Conservation (phyloP, 306 rosid genomes). For the Albizia julibrissin region DNA sequence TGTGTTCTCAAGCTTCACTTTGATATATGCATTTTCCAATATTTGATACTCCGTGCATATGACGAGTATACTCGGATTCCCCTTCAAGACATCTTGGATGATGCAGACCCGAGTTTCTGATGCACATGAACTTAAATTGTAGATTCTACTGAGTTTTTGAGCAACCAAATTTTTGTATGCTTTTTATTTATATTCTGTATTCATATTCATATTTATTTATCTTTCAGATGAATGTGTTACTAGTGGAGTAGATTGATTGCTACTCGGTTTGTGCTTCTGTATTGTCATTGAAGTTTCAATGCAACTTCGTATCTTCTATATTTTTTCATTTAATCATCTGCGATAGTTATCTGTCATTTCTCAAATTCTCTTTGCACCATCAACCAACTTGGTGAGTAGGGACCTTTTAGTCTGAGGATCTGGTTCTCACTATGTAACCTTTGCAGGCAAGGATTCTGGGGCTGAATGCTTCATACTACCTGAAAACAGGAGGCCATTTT, state of each 20-base stretch:
- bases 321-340: background rate
- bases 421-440: background rate
- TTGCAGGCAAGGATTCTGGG: conserved; percentile 95
- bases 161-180: background rate
- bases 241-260: background rate
- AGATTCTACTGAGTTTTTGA: conserved; percentile 29
- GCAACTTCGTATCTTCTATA: background rate
- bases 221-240: background rate
- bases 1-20: background rate
- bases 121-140: conserved; percentile 16
- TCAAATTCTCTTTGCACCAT: background rate
- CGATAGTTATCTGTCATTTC: background rate
- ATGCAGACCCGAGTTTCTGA: conserved; percentile 75
- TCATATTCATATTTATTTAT: background rate
- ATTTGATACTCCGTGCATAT: conserved; percentile 22
- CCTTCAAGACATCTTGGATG: conserved; percentile 65
- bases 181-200: background rate
- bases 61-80: conserved; percentile 75
- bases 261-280: background rate
- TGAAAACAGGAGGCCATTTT: conserved; percentile 88
- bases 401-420: background rate
- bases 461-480: conserved; percentile 83
- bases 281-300: background rate
- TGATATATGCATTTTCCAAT: background rate
- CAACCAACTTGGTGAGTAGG: background rate